phyloP scores from a whole-genome alignment of 768 basidiomycete genomes.

The Naganishia antarctica region DNA sequence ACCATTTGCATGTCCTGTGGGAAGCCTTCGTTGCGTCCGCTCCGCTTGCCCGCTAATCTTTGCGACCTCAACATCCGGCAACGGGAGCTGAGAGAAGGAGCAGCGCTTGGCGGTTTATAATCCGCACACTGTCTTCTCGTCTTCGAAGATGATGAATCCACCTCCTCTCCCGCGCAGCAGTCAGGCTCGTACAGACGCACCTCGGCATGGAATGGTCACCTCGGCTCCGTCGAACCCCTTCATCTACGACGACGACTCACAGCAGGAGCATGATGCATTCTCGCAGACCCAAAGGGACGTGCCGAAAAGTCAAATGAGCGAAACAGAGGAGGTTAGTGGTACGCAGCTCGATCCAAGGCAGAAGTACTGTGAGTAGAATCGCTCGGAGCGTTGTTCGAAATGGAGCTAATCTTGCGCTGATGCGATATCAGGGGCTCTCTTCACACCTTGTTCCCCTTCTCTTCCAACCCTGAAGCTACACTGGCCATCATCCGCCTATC shows the following conservation, averaged over 20 bases:
- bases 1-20: too few species aligned
- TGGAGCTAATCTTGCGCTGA: slow-evolving; percentile 18
- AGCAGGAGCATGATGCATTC: slow-evolving; percentile 15
- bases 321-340: slow-evolving; percentile 9
- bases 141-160: slow-evolving; percentile 1
- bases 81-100: background rate
- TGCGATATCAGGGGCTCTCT: slow-evolving; percentile 39
- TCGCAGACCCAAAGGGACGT: slow-evolving; percentile 17
- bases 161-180: slow-evolving; percentile 8
- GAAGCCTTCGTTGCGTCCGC: too few species aligned
- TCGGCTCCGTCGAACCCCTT: slow-evolving; percentile 13
- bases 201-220: background rate
- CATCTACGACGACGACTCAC: slow-evolving; percentile 13
- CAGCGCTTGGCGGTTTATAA: background rate
- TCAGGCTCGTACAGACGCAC: background rate
- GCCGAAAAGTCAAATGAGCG: slow-evolving; percentile 15
- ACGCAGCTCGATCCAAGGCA: slow-evolving; percentile 39
- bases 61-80: background rate
- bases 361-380: slow-evolving; percentile 43
- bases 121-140: background rate
- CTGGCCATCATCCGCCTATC: slow-evolving; percentile 34
- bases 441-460: slow-evolving; percentile 41
- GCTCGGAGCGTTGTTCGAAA: background rate
- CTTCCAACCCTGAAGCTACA: slow-evolving; percentile 43
- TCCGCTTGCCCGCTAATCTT: too few species aligned